Evolutionary conservation across 306 rosid species (phyloP), one percentile per base, ranked within the genome.

Genomic region (Arachis stenosperma): DNA sequence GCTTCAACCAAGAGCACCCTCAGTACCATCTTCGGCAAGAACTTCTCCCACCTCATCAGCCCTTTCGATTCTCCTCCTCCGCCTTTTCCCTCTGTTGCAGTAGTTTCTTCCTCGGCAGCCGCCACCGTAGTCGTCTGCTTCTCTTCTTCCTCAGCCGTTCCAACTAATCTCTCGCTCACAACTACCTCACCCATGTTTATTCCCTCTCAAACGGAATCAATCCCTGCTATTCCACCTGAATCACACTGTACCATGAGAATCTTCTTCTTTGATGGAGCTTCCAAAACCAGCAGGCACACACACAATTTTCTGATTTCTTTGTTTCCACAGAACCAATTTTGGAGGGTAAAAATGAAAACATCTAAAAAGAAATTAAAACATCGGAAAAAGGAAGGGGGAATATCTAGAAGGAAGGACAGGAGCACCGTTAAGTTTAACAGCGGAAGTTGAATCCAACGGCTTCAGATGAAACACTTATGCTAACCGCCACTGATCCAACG

Each of bases 1-100:
- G 99, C 88, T 78, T 95, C 99, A 39, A 90, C 97, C 70, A 95
- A 79, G 55, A 95, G 75, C 2, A 95, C 97, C 68, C 97, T 87
- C 75, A 95, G 56, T 77, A 39, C 75, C 93, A 90, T 90, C 70
- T 54, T 83, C 2, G 90, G 95, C 81, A 91, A 67, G 53, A 94
- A 81, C 36, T 79, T 88, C 65, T 91, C 96, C 97, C 99, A 94
- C 77, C 81, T 79, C 83, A 90, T 75, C 56, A 83, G 77, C 15
- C 92, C 94, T 61, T 65, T 75, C 51, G 88, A 81, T 60, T 80
- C 86, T 22, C 70, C 91, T 37, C 75, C 91, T 11, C 44, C 75
- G 40, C 60, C 83, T 69, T 70, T 76, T 36, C 60, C 83, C 71
- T 70, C 81, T 56, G 57, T 64, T n/a, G 27, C 57, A 5, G 55